Conservation (phyloP, 768 basidiomycete species). For the Agaricus blazei region DNA sequence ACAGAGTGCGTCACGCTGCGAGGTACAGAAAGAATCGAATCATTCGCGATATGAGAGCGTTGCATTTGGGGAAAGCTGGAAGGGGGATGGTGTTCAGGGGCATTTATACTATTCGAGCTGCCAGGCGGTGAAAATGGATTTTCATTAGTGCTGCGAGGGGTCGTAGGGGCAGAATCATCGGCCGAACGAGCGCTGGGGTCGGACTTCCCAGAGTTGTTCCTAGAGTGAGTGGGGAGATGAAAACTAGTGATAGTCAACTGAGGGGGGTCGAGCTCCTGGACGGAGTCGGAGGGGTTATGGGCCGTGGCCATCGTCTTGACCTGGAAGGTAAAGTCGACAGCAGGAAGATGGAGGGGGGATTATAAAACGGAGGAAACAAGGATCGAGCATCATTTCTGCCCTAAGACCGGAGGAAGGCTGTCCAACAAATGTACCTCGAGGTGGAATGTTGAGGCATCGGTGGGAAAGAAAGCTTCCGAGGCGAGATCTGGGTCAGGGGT, state of each 20-base stretch:
- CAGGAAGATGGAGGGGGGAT: slow-evolving; percentile 18
- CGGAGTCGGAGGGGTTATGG: neutral
- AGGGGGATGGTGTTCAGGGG: slow-evolving; percentile 26
- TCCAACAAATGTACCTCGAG: slow-evolving; percentile 28
- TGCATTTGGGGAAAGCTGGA: slow-evolving; percentile 10
- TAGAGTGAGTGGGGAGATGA: slow-evolving; percentile 24
- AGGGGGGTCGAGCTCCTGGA: slow-evolving; percentile 22
- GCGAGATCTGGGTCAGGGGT: slow-evolving; percentile 6
- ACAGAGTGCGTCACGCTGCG: slow-evolving; percentile 32
- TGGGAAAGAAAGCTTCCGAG: slow-evolving; percentile 22
- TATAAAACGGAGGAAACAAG: slow-evolving; percentile 20
- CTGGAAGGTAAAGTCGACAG: slow-evolving; percentile 13
- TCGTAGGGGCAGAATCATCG: slow-evolving; percentile 33
- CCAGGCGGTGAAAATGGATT: slow-evolving; percentile 53
- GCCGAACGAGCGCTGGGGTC: slow-evolving; percentile 17
- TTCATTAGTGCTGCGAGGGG: slow-evolving; percentile 21
- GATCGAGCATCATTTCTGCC: slow-evolving; percentile 16
- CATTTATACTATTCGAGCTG: slow-evolving; percentile 41
- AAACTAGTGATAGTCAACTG: slow-evolving; percentile 20
- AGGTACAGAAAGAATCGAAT: slow-evolving; percentile 18
- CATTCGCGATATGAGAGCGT: slow-evolving; percentile 18
- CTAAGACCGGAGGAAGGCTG: slow-evolving; percentile 21
- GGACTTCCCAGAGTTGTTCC: slow-evolving; percentile 25
- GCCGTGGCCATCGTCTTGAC: neutral
- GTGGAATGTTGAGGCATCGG: slow-evolving; percentile 16